Percentiles rank a stretch among this genome's conserved stretches.
These are phyloP conservation scores for Apocynum venetum DNA, from an alignment of 257 asterid species.

Conservation along the genomic window DNA sequence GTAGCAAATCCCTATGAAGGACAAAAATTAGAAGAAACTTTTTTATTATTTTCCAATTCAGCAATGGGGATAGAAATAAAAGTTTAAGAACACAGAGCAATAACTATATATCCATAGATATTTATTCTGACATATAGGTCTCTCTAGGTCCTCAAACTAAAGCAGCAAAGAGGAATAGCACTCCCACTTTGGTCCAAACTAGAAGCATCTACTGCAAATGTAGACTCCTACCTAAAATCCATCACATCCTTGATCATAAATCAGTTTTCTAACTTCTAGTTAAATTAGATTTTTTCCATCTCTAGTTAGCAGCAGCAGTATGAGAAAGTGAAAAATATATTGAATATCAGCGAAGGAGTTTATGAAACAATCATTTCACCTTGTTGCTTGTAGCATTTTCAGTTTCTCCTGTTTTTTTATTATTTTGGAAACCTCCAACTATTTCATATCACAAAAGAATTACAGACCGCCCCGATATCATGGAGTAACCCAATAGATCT, in stretches of 20 bases:
- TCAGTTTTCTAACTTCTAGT: neutral
- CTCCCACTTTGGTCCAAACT: neutral
- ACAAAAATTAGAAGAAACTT: neutral
- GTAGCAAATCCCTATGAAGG: neutral
- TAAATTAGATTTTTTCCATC: neutral
- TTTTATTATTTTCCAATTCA: neutral
- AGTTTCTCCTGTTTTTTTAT: neutral
- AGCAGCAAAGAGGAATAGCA: neutral
- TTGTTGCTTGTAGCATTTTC: neutral
- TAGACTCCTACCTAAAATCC: neutral
- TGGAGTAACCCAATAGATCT: neutral
- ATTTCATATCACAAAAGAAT: neutral
- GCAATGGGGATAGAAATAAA: neutral
- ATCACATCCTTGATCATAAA: neutral
- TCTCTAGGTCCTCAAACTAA: neutral
- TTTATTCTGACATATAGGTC: neutral
- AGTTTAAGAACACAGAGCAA: neutral
- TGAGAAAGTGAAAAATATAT: too few species aligned
- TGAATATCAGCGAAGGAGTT: too few species aligned
- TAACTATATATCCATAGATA: neutral
- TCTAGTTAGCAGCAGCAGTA: too few species aligned
- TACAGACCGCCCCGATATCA: neutral
- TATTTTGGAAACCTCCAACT: neutral
- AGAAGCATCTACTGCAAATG: neutral
- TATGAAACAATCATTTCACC: too few species aligned